Base-by-base conservation (phyloP, 2,329 filamentous ascomycete genomes). In the Aureobasidium sp. region DNA sequence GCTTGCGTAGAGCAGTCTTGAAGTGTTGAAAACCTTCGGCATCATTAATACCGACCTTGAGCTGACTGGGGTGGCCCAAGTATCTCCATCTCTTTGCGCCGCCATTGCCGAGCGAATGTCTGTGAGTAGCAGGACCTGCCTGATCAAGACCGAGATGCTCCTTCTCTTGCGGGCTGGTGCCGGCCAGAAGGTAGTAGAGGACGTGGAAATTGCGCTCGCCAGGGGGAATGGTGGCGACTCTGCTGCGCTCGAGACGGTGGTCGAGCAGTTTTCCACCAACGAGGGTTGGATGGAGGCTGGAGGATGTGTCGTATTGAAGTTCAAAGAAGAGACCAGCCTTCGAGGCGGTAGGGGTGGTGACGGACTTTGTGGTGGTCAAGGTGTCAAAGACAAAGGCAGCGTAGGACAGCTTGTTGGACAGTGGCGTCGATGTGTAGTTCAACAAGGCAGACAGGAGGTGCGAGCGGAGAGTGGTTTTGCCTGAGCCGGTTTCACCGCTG, bases 11-110 rank as follows among this genome's bases (percentile, higher is more conserved):
- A 1, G 94, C 94, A 0, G 90, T 96, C 79, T 97, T 97, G 82
- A 99, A 97, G 59, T 97, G 87, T 72, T 96, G 90, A 75, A 99
- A 99, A 5, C 93, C 94, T 70, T 97, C 92, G 1, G 88, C 82
- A 71, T 99, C 94, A 70, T 99, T 97, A 73, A 99, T 92, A 63
- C 94, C 94, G 31, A 97, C 91, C 74, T 96, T 97, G 66, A 99
- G 82, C 76, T 99, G 94, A 0, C 93, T 97, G 0, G 93, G 94
- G 69, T 99, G 94, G 3, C 94, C 94, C 3, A 99, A 83, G 71
- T 96, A 99, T 72, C 91, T 89, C 94, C 94, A 99, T 75, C 94
- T 83, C 77, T 91, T 95, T 70, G 87, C 85, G n/a, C 77, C 72
- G 9, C 36, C 36, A 7, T 31, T 29, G 12, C 77, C 78, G 20